Conservation (phyloP, 495 filamentous ascomycete species). For the Podospora bellae-mahoneyi region DNA sequence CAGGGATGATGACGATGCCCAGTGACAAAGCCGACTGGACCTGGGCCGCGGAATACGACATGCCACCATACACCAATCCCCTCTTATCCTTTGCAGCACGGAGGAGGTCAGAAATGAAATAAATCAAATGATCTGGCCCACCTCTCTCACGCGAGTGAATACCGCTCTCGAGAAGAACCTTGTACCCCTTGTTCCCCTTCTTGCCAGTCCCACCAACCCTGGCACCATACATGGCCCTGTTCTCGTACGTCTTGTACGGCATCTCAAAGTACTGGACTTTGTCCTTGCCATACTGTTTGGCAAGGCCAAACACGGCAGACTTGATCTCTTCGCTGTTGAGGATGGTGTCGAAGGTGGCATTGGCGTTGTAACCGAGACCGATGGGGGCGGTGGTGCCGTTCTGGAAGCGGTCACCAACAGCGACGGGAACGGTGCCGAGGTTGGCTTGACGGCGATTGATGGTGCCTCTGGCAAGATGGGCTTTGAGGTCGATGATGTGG, state of each 20-base stretch:
- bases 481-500: constrained; percentile 5
- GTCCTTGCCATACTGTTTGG: constrained; percentile 11
- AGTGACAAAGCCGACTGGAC: constrained; percentile 5
- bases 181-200: constrained; percentile 4
- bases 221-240: constrained; percentile 17
- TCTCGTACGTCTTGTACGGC: constrained; percentile 18
- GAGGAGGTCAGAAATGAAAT: constrained; percentile 13
- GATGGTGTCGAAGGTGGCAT: constrained; percentile 15
- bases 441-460: constrained; percentile 9
- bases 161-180: constrained; percentile 13
- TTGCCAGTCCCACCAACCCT: constrained; percentile 7
- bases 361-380: constrained; percentile 20
- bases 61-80: constrained; percentile 13
- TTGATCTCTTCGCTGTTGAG: constrained; percentile 18
- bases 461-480: neutral
- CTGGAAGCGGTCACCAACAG: constrained; percentile 21
- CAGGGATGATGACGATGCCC: constrained; percentile 11
- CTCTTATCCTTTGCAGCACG: constrained; percentile 3
- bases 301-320: constrained; percentile 15
- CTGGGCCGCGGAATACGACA: constrained; percentile 4
- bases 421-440: constrained; percentile 12
- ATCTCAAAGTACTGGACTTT: constrained; percentile 11
- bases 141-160: constrained; percentile 1
- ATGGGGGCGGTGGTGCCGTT: constrained; percentile 11
- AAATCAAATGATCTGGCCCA: neutral